Evolutionary conservation across 2,329 filamentous ascomycete species (phyloP).

Genomic region (Cladophialophora yegresii): DNA sequence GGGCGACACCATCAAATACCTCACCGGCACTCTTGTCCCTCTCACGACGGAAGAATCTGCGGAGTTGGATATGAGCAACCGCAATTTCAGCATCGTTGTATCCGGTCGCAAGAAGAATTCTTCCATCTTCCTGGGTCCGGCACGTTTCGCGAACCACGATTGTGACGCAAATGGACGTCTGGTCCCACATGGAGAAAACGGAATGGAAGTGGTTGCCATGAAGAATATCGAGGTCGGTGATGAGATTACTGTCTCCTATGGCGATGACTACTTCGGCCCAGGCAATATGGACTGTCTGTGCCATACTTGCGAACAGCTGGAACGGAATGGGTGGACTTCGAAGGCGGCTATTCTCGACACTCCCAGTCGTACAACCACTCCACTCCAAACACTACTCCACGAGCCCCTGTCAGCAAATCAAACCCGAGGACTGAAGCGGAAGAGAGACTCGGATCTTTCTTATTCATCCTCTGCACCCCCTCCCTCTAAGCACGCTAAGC

Average conservation of each 20-base stretch:
- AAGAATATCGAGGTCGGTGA: slow-evolving; percentile 82
- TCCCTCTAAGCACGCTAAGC: slow-evolving; percentile 25
- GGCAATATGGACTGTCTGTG: slow-evolving; percentile 95
- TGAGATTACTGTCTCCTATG: slow-evolving; percentile 95
- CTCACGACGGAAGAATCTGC: slow-evolving; percentile 91
- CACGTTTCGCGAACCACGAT: slow-evolving; percentile 95
- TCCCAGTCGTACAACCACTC: slow-evolving; percentile 26
- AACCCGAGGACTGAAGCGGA: slow-evolving; percentile 30
- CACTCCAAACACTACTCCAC: slow-evolving; percentile 14
- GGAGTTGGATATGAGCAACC: slow-evolving; percentile 75
- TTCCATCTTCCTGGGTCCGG: slow-evolving; percentile 90
- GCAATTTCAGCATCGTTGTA: slow-evolving; percentile 96
- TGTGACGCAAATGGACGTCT: slow-evolving; percentile 89
- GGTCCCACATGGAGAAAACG: slow-evolving; percentile 77
- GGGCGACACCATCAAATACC: slow-evolving; percentile 85
- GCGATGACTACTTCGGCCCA: slow-evolving; percentile 92
- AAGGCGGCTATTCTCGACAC: slow-evolving; percentile 27
- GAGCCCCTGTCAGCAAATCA: slow-evolving; percentile 9
- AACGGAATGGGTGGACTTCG: slow-evolving; percentile 79
- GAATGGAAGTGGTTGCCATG: slow-evolving; percentile 86
- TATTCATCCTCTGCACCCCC: slow-evolving; percentile 18
- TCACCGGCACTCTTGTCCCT: slow-evolving; percentile 85
- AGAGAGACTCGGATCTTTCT: slow-evolving; percentile 28
- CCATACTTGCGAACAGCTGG: slow-evolving; percentile 73
- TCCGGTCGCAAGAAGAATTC: slow-evolving; percentile 88